These are phyloP conservation scores for Thielaviopsis euricoi DNA, from an alignment of 2,329 filamentous ascomycete species.

Conservation along the genomic window DNA sequence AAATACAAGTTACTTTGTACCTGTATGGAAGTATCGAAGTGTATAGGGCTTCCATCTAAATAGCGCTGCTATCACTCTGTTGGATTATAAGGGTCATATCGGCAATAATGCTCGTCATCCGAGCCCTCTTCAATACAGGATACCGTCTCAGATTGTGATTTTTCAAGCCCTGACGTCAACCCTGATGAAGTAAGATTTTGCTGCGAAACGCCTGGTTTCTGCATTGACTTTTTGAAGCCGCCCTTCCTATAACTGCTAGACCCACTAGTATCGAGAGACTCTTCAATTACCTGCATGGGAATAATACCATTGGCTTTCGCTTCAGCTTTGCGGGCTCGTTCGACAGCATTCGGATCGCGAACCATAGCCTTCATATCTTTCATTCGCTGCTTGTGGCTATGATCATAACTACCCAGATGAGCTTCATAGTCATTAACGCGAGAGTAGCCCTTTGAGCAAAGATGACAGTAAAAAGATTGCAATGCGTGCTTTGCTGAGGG, in stretches of 20 bases:
- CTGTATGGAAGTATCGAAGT: too few relatives aligned
- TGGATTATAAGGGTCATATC: conserved; percentile 44
- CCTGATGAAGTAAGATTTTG: background rate
- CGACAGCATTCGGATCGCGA: conserved; percentile 49
- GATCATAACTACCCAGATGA: conserved; percentile 86
- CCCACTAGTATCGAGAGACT: background rate
- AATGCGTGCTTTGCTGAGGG: conserved; percentile 57
- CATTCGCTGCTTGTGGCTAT: conserved; percentile 80
- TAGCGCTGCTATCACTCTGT: conserved; percentile 29
- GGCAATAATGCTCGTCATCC: conserved; percentile 55
- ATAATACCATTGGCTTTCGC: conserved; percentile 54
- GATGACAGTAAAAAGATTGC: conserved; percentile 66
- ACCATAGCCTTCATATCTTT: conserved; percentile 80
- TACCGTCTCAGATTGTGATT: background rate
- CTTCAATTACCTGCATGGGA: conserved; percentile 35
- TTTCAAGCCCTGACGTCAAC: background rate
- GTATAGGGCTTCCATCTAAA: too few relatives aligned
- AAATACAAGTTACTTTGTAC: too few relatives aligned
- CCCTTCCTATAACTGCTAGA: conserved; percentile 44
- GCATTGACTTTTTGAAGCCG: conserved; percentile 68
- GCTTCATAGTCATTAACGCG: conserved; percentile 94
- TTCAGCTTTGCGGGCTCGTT: conserved; percentile 51
- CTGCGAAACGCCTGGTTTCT: conserved; percentile 52
- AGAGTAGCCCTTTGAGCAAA: conserved; percentile 87
- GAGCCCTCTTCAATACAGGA: conserved; percentile 18